Evolutionary conservation across 2,329 filamentous ascomycete species (phyloP).

Genomic region (Monosporascus sp.): DNA sequence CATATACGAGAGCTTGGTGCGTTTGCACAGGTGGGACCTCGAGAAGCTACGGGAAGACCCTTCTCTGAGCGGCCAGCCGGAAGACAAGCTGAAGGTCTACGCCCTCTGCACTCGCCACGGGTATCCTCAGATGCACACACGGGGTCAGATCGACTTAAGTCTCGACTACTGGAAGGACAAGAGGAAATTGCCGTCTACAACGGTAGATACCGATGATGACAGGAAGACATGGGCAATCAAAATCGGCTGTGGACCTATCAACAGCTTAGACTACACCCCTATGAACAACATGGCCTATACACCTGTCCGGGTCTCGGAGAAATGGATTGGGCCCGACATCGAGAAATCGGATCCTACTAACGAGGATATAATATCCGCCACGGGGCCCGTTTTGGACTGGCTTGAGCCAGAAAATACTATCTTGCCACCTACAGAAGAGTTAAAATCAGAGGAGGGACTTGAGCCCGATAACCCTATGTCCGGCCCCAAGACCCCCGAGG

Average conservation of each 20-base stretch:
- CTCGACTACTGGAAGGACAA: constrained; percentile 74
- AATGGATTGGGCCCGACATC: constrained; percentile 68
- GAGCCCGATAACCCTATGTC: constrained; percentile 37
- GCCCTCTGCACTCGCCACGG: constrained; percentile 68
- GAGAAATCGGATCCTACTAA: constrained; percentile 49
- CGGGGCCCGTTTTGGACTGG: constrained; percentile 58
- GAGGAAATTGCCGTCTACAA: constrained; percentile 39
- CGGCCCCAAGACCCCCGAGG: constrained; percentile 56
- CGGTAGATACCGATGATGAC: constrained; percentile 31
- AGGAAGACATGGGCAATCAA: constrained; percentile 59
- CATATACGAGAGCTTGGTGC: constrained; percentile 64
- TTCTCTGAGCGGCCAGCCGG: constrained; percentile 37
- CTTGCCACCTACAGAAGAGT: constrained; percentile 41
- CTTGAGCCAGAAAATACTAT: constrained; percentile 64
- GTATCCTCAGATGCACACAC: constrained; percentile 64
- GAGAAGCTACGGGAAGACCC: constrained; percentile 48
- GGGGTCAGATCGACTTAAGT: constrained; percentile 61
- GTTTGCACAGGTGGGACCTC: constrained; percentile 67
- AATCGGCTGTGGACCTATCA: constrained; percentile 56
- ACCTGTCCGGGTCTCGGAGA: constrained; percentile 64
- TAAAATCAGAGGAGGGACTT: constrained; percentile 46
- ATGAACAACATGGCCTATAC: constrained; percentile 35
- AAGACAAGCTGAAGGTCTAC: constrained; percentile 46
- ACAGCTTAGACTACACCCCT: constrained; percentile 18
- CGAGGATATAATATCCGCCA: constrained; percentile 33